Base-by-base conservation (phyloP, 805 yeast species). In the Lipomyces mesembrius region DNA sequence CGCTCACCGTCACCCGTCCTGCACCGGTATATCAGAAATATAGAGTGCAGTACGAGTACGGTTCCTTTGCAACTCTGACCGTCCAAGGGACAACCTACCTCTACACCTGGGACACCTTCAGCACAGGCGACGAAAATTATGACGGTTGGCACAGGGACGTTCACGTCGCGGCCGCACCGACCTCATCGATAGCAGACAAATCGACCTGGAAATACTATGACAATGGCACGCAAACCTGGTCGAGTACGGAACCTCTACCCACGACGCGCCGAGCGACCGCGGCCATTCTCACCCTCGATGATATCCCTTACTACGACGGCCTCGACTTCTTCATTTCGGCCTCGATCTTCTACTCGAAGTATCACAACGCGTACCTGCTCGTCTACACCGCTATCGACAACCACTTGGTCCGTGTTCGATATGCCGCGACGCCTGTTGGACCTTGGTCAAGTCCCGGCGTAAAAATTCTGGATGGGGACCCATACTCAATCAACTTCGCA, bases 291-390 rank as follows among this genome's bases (percentile, higher is more conserved):
- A 12, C 49, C 39, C 34, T 55, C 66, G 7, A 56, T 37, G 7
- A 7, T 34, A 3, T 46, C 51, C 11, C 6, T 17, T 17, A 52
- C 53, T 53, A 43, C 20, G 8, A 43, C 59, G 43, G 59, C 20
- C 9, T 32, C 56, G 2, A 37, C 59, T 7, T 32, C 49, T 14
- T 59, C 54, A 37, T 29, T 32, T 53, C 58, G 17, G 66, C 56
- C 34, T 57, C 65, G 6, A 57, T 62, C 14, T 62, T 62, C 39
- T 62, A 35, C 14, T 62, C 65, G 4, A 59, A 62, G 37, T 62
- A 57, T 53, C 65, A 62, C 29, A 37, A 62, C 52, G 53, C 53
- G 8, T 49, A 49, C n/a, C n/a, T 49, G 53, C 22, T 49, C 22
- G 25, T 49, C 53, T 49, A 14, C 27, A 20, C n/a, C 27, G 27